Evolutionary conservation across 331 rosid species (phyloP).

Genomic region (Quercus phellos): DNA sequence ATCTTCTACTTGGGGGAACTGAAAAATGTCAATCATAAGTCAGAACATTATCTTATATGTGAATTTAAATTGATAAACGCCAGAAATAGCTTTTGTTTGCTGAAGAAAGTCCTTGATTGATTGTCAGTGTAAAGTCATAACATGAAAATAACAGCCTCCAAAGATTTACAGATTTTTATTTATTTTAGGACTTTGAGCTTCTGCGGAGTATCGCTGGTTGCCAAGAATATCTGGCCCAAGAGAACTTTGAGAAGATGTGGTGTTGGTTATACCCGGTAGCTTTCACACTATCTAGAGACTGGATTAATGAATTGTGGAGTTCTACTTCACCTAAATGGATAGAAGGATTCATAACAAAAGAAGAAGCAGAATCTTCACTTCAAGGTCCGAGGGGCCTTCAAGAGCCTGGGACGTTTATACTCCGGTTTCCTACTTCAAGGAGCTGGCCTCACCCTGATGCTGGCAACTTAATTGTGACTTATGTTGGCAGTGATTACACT

Average conservation of each 20-base stretch:
- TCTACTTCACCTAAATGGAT: conserved; percentile 86
- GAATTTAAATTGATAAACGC: not conserved
- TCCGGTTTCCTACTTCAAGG: conserved; percentile 90
- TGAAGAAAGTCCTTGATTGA: not conserved
- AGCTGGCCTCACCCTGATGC: conserved; percentile 99
- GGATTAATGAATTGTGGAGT: conserved; percentile 78
- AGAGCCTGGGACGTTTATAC: conserved; percentile 87
- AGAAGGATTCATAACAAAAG: conserved; percentile 93
- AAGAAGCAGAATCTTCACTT: conserved; percentile 88
- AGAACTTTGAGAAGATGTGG: conserved; percentile 91
- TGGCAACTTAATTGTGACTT: conserved; percentile 75
- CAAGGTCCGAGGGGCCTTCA: conserved; percentile 78
- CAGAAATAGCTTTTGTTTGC: not conserved
- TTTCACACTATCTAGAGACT: conserved; percentile 54
- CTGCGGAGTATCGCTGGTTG: conserved; percentile 79
- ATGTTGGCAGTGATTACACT: conserved; percentile 56
- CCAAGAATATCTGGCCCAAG: conserved; percentile 58
- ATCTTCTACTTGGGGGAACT: not conserved
- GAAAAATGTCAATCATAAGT: not conserved
- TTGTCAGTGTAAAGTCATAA: not conserved
- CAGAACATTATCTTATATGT: not conserved
- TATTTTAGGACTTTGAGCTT: conserved; percentile 71
- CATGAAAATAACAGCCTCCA: not conserved
- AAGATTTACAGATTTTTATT: conserved; percentile 7
- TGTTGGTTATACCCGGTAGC: conserved; percentile 97